These are phyloP conservation scores for Tulasnella sp. DNA, from an alignment of 768 basidiomycete species.

Conservation along the genomic window DNA sequence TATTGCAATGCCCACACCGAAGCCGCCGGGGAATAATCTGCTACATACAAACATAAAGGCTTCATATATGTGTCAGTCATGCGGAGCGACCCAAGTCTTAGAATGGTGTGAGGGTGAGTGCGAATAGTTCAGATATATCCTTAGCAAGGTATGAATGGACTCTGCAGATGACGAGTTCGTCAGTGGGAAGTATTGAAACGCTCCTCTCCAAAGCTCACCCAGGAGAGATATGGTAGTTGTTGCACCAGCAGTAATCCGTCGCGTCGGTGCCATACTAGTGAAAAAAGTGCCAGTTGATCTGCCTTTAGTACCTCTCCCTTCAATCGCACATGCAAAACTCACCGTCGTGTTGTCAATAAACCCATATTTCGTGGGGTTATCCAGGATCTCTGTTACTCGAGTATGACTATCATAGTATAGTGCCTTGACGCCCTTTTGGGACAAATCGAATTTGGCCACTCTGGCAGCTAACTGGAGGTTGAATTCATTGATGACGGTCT, in stretches of 20 bases:
- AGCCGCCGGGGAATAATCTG: too few species aligned
- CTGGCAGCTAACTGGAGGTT: constrained; percentile 40
- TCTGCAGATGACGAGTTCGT: not conserved
- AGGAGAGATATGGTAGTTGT: constrained; percentile 10
- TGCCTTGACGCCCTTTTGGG: constrained; percentile 37
- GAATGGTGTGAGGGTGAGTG: too few species aligned
- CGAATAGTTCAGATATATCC: too few species aligned
- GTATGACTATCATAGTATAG: constrained; percentile 43
- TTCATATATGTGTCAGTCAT: too few species aligned
- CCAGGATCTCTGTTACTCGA: constrained; percentile 41
- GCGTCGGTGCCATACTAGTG: constrained; percentile 9
- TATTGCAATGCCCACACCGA: too few species aligned
- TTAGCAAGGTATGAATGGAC: too few species aligned
- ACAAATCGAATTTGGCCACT: constrained; percentile 33
- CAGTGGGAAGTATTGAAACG: too few species aligned
- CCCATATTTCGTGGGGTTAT: constrained; percentile 40
- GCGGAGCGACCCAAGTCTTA: too few species aligned
- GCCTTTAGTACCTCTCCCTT: not conserved
- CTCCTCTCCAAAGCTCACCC: too few species aligned
- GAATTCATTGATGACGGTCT: constrained; percentile 40
- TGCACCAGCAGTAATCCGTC: constrained; percentile 12
- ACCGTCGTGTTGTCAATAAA: constrained; percentile 40
- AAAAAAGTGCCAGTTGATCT: not conserved
- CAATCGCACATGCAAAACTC: not conserved
- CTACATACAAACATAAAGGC: too few species aligned